Percentiles rank a stretch among this genome's conserved stretches.
These are phyloP conservation scores for Geopyxis carbonaria DNA, from an alignment of 495 filamentous ascomycete genomes.

Conservation along the genomic window DNA sequence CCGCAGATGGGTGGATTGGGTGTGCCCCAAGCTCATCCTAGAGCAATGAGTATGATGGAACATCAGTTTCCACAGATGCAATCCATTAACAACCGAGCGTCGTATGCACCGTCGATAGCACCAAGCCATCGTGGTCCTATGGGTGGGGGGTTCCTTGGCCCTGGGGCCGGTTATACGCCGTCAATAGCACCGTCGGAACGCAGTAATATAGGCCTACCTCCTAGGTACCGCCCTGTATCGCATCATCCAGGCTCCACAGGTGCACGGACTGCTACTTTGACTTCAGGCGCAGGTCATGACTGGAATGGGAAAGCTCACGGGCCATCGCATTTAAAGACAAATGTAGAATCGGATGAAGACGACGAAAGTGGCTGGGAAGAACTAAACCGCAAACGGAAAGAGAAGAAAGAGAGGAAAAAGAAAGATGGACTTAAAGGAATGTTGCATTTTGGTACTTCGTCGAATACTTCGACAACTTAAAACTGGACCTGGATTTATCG, in stretches of 20 bases:
- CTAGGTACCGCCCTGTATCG: slow-evolving; percentile 86
- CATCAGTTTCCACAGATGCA: slow-evolving; percentile 30
- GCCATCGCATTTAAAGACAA: slow-evolving; percentile 17
- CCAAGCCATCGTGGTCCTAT: slow-evolving; percentile 22
- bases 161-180: slow-evolving; percentile 40
- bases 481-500: no score
- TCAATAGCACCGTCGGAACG: slow-evolving; percentile 87
- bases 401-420: slow-evolving; percentile 25
- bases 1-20: slow-evolving; percentile 20
- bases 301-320: slow-evolving; percentile 32
- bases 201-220: slow-evolving; percentile 75
- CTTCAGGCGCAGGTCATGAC: slow-evolving; percentile 34
- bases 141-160: slow-evolving; percentile 16
- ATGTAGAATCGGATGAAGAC: slow-evolving; percentile 18
- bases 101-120: slow-evolving; percentile 38
- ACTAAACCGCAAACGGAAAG: slow-evolving; percentile 20
- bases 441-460: slow-evolving; percentile 17
- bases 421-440: slow-evolving; percentile 20
- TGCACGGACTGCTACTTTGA: slow-evolving; percentile 34
- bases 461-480: slow-evolving; percentile 9
- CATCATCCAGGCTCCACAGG: slow-evolving; percentile 28
- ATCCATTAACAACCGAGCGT: slow-evolving; percentile 31
- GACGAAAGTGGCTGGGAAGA: slow-evolving; percentile 24
- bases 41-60: slow-evolving; percentile 71
- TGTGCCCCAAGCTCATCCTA: slow-evolving; percentile 6